phyloP scores from a whole-genome alignment of 441 rosid genomes.

The Gossypium schwendimanii region DNA sequence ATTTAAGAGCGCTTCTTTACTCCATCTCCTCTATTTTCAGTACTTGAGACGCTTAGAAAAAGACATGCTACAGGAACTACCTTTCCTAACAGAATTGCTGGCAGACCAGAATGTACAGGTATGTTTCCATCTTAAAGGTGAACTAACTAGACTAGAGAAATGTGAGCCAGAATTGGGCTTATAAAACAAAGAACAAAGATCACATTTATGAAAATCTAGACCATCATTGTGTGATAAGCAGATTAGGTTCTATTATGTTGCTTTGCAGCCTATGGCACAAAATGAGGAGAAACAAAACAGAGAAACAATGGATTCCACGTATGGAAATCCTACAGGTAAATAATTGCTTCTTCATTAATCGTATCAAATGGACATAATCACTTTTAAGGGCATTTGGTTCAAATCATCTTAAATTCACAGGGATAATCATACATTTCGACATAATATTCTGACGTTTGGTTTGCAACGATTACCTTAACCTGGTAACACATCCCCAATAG shows the following conservation, averaged over 20 bases:
- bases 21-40: constrained; percentile 23
- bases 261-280: constrained; percentile 28
- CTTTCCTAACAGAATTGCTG: constrained; percentile 36
- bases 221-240: background rate
- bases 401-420: too few species aligned
- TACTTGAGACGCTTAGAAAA: constrained; percentile 35
- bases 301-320: constrained; percentile 19
- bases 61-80: constrained; percentile 41
- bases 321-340: constrained; percentile 35
- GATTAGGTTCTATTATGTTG: background rate
- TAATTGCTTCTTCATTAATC: background rate
- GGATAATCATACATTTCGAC: too few species aligned
- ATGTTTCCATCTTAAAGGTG: constrained; percentile 13
- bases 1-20: constrained; percentile 7
- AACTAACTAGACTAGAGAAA: constrained; percentile 1
- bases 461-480: too few species aligned
- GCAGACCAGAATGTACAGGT: constrained; percentile 42
- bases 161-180: background rate
- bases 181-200: background rate
- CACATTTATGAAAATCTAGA: background rate
- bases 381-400: background rate
- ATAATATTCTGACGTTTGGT: too few species aligned
- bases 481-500: too few species aligned
- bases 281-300: constrained; percentile 26
- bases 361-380: background rate